These are phyloP conservation scores for Gypsophila paniculata DNA, from an alignment of 179 eudicot genomes.

Conservation along the genomic window DNA sequence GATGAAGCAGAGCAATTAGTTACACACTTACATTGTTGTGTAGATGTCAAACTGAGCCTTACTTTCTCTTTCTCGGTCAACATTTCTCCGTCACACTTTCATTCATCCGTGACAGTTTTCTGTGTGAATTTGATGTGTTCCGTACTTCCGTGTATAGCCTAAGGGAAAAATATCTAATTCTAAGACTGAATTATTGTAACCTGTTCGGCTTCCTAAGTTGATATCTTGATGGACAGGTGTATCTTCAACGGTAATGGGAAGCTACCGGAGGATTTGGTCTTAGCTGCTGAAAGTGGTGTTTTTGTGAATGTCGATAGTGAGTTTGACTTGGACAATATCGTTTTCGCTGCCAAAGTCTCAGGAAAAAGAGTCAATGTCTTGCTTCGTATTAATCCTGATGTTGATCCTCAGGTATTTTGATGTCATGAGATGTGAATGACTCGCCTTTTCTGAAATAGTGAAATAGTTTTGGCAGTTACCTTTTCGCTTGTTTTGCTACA, in stretches of 20 bases:
- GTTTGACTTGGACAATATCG: conserved; percentile 90
- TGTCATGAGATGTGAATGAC: not conserved
- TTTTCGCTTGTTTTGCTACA: not conserved
- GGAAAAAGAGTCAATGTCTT: conserved; percentile 83
- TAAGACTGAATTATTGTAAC: not conserved
- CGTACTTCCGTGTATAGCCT: not conserved
- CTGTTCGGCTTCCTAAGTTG: conserved; percentile 11
- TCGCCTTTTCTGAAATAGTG: not conserved
- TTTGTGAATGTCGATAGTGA: conserved; percentile 93
- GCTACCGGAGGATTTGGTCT: conserved; percentile 77
- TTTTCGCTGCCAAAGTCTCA: conserved; percentile 77
- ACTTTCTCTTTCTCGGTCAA: not conserved
- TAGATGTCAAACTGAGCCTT: not conserved
- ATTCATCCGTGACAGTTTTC: not conserved
- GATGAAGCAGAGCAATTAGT: not conserved
- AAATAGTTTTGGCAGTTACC: not conserved
- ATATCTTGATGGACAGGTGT: conserved; percentile 47
- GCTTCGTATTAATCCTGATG: conserved; percentile 94
- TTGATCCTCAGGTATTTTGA: conserved; percentile 78
- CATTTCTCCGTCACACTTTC: not conserved
- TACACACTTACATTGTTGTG: not conserved
- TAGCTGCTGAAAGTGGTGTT: conserved; percentile 87
- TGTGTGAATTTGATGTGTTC: not conserved
- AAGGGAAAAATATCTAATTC: not conserved
- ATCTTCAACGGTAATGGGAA: conserved; percentile 96